A percentile compares a stretch with the other conserved stretches of the same genome.
phyloP scores from a whole-genome alignment of 768 basidiomycete species.

The Lactifluus hygrophoroides region DNA sequence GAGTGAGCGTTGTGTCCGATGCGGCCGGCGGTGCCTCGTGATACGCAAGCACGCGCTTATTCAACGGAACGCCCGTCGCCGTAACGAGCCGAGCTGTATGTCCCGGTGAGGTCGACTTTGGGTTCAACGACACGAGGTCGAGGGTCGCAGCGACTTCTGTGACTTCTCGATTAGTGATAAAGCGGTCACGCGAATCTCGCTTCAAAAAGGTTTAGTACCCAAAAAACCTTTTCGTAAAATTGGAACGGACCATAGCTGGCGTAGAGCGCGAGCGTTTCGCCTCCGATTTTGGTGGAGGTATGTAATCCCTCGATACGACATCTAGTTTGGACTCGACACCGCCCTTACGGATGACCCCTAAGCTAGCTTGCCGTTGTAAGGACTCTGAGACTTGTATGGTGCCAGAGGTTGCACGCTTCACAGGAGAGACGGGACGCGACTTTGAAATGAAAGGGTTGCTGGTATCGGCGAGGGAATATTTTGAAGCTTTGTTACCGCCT shows the following conservation, averaged over 20 bases:
- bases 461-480: conserved; percentile 34
- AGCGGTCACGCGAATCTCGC: conserved; percentile 55
- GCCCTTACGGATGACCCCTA: conserved; percentile 66
- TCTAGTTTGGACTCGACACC: conserved; percentile 71
- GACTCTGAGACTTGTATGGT: conserved; percentile 43
- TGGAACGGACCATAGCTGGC: conserved; percentile 38
- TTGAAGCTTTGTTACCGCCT: conserved; percentile 21
- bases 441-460: conserved; percentile 57
- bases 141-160: conserved; percentile 55
- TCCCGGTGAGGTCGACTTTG: conserved; percentile 54
- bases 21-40: conserved; percentile 80
- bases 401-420: conserved; percentile 48
- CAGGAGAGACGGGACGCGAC: conserved; percentile 53
- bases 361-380: conserved; percentile 52
- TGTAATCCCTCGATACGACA: conserved; percentile 69
- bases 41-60: conserved; percentile 80
- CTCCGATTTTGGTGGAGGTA: conserved; percentile 52
- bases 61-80: conserved; percentile 67
- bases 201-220: conserved; percentile 21
- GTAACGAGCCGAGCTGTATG: conserved; percentile 72
- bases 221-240: neutral
- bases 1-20: conserved; percentile 63
- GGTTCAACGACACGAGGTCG: conserved; percentile 51
- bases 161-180: conserved; percentile 56
- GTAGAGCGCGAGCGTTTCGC: conserved; percentile 69